phyloP scores from a whole-genome alignment of 805 yeast genomes.

The Metschnikowia baotianmanensis region DNA sequence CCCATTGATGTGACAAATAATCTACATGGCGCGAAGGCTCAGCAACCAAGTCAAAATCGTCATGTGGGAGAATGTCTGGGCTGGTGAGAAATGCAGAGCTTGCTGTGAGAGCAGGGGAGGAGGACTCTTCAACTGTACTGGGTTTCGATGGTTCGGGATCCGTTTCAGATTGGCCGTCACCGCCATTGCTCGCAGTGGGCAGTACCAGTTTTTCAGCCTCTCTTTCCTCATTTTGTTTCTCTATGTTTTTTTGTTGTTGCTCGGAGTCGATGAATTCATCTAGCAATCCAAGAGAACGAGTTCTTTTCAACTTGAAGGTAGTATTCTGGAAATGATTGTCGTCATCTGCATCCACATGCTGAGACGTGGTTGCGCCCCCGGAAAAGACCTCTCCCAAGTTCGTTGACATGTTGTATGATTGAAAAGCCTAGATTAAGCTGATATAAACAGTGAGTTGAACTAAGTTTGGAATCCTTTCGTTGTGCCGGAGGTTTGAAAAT shows the following conservation, averaged over 20 bases:
- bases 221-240: constrained; percentile 15
- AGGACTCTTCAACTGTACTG: constrained; percentile 10
- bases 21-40: constrained; percentile 93
- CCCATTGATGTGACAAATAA: constrained; percentile 94
- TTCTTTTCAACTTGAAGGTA: constrained; percentile 73
- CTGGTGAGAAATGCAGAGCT: constrained; percentile 19
- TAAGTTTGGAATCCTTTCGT: background rate
- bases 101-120: constrained; percentile 11
- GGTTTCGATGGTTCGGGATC: constrained; percentile 5
- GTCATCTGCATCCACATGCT: constrained; percentile 66
- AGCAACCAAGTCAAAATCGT: constrained; percentile 74
- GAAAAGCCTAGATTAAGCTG: too few species aligned
- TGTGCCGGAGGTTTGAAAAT: too few species aligned
- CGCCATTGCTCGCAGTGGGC: background rate
- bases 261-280: constrained; percentile 62
- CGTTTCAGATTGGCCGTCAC: background rate
- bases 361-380: constrained; percentile 63
- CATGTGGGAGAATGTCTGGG: constrained; percentile 59
- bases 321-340: constrained; percentile 68
- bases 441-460: too few species aligned
- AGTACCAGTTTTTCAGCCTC: constrained; percentile 5
- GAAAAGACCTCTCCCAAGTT: constrained; percentile 34
- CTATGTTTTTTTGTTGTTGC: constrained; percentile 17
- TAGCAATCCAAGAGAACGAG: constrained; percentile 77
- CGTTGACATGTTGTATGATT: constrained; percentile 12